phyloP scores from a whole-genome alignment of 192 early-diverging fungal genomes.

The Phycomyces nitens region DNA sequence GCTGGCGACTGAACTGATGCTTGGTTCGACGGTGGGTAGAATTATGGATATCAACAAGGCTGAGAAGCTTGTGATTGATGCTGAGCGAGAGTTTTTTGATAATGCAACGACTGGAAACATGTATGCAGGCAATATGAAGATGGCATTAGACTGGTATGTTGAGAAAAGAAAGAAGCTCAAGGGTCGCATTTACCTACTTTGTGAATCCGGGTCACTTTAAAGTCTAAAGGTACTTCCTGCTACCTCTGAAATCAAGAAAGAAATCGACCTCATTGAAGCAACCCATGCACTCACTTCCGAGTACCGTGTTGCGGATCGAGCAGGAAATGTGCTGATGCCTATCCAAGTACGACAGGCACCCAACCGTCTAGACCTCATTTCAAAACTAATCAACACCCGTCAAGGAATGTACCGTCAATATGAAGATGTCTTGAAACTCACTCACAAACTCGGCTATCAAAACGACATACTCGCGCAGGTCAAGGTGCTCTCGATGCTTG shows the following conservation, averaged over 20 bases:
- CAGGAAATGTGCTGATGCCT: conserved; percentile 57
- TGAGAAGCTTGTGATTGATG: conserved; percentile 64
- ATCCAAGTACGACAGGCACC: conserved; percentile 65
- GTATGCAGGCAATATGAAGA: conserved; percentile 62
- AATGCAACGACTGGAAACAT: conserved; percentile 68
- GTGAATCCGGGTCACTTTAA: too few relatives aligned
- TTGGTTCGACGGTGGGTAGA: conserved; percentile 37
- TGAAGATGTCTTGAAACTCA: conserved; percentile 53
- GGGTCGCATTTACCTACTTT: too few relatives aligned
- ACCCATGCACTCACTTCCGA: conserved; percentile 55
- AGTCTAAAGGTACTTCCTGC: conserved; percentile 60
- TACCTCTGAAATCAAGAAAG: conserved; percentile 48
- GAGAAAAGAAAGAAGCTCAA: neutral
- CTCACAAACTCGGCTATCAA: conserved; percentile 46
- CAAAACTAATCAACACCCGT: conserved; percentile 51
- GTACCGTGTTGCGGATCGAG: conserved; percentile 44
- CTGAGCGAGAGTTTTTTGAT: conserved; percentile 69
- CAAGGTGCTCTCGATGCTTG: conserved; percentile 58
- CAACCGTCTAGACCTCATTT: conserved; percentile 59
- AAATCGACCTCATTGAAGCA: conserved; percentile 69
- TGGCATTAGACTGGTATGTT: conserved; percentile 68
- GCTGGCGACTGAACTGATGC: conserved; percentile 52
- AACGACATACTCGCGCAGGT: conserved; percentile 44
- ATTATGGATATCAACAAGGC: conserved; percentile 40
- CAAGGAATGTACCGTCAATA: conserved; percentile 47